A percentile compares a stretch with the other conserved stretches of the same genome.
These are phyloP conservation scores for Penicillium arizonense DNA, from an alignment of 495 filamentous ascomycete genomes.

Conservation along the genomic window DNA sequence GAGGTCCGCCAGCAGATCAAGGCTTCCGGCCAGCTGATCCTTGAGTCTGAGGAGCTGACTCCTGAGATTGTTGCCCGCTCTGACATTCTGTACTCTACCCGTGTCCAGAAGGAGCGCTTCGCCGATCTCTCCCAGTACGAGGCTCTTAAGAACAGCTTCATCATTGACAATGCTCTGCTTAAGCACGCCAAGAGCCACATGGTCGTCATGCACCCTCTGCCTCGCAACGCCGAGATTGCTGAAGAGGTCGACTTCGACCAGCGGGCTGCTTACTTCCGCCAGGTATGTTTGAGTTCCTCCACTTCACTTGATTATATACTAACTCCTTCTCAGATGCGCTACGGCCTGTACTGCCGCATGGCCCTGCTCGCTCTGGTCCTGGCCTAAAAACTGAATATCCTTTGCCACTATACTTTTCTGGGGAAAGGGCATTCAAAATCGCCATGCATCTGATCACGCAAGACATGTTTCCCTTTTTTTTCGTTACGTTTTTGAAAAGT, in stretches of 20 bases:
- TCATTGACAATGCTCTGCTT: conserved; percentile 87
- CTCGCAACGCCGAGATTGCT: conserved; percentile 84
- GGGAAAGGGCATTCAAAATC: conserved; percentile 20
- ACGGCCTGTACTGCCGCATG: conserved; percentile 97
- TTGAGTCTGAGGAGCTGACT: conserved; percentile 74
- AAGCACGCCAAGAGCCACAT: conserved; percentile 88
- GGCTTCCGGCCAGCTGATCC: conserved; percentile 68
- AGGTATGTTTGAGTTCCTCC: conserved; percentile 61
- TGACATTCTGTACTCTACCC: conserved; percentile 94
- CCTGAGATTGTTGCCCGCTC: conserved; percentile 77
- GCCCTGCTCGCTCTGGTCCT: conserved; percentile 90
- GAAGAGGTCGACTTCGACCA: conserved; percentile 98
- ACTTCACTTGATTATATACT: conserved; percentile 12
- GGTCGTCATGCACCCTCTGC: conserved; percentile 93
- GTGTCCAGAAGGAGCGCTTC: conserved; percentile 96
- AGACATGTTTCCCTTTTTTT: conserved; percentile 25
- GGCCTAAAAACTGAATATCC: conserved; percentile 50
- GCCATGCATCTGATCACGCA: conserved; percentile 24
- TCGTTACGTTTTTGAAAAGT: conserved; percentile 36
- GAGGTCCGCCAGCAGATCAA: conserved; percentile 69
- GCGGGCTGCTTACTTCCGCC: conserved; percentile 96
- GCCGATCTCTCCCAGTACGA: conserved; percentile 75
- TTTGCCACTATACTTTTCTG: conserved; percentile 20
- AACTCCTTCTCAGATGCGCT: conserved; percentile 75
- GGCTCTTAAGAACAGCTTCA: conserved; percentile 77